Base-by-base conservation (phyloP, 768 basidiomycete species). In the Tremella fuciformis region DNA sequence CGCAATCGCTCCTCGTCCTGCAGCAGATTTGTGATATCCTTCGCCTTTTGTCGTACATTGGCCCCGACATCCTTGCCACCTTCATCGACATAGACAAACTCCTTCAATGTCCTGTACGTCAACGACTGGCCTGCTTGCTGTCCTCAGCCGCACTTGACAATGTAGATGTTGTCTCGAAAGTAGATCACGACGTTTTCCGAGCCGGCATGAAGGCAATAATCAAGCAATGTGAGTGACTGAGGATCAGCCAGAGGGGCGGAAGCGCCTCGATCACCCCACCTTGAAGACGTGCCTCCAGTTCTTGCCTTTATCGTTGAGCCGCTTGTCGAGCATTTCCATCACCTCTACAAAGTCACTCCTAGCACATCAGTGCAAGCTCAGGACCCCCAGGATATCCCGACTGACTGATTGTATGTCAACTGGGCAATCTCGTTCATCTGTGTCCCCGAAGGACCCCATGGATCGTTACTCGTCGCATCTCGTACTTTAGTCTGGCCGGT, bases 281-380 rank as follows among this genome's bases (percentile, higher is more conserved):
- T 98, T 98, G 84, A 96, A 98, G 58, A 98, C 94, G 81, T 99
- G 96, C 53, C 94, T 84, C 96, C 96, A 99, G 71, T 98, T 97
- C 84, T 98, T 98, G 38, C 96, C 96, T 82, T 96, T 98, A 80
- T 99, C 96, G 48, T 78, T 78, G 62, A 99, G 80, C 52, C 96
- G 86, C 79, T 99, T 98, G 79, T 98, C 96, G 50, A 99, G 83
- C 91, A 97, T 96, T 81, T 99, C 96, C 91, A 99, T 97, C 71
- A 99, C 90, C 80, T 99, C 96, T 13, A 98, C 91, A 76, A 99
- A 99, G 71, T 98, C 93, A 59, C 86, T 88, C 78, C 92, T 85
- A 65, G 13, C 26, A 42, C 13, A 49, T 55, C 25, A 49, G 52
- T 26, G 37, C 19, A 6, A 4, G 11, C 29, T 34, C 29, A 11